A percentile compares a stretch with the other conserved stretches of the same genome.
Conservation (phyloP, 495 filamentous ascomycete genomes). For the Beverwykella pulmonaria region DNA sequence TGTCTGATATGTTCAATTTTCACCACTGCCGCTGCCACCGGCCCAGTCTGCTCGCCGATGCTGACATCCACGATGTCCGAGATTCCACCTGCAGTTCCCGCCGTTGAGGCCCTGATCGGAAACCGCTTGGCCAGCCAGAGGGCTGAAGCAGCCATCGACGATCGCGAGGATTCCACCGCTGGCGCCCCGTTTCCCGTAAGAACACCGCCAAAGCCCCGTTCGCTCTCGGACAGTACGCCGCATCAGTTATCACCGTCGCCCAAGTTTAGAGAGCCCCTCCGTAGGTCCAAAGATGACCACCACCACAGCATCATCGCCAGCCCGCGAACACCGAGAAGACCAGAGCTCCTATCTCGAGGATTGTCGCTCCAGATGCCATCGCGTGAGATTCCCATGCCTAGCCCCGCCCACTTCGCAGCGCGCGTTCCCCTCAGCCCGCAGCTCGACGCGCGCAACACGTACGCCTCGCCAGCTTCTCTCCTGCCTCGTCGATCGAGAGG, state of each 20-base stretch:
- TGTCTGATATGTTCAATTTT: slow-evolving; percentile 11
- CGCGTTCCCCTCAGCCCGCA: slow-evolving; percentile 81
- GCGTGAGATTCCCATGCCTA: slow-evolving; percentile 54
- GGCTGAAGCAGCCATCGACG: slow-evolving; percentile 10
- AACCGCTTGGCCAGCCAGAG: slow-evolving; percentile 24
- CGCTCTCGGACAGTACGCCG: slow-evolving; percentile 49
- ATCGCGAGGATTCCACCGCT: slow-evolving; percentile 10
- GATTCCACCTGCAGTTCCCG: slow-evolving; percentile 2
- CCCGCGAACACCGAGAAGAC: slow-evolving; percentile 65
- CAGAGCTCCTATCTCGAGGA: slow-evolving; percentile 60
- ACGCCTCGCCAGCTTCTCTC: slow-evolving; percentile 80
- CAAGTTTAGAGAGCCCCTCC: slow-evolving; percentile 61
- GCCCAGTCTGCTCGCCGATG: not conserved
- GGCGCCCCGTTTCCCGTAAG: slow-evolving; percentile 9
- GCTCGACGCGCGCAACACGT: slow-evolving; percentile 77
- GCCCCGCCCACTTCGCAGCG: slow-evolving; percentile 60
- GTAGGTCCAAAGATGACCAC: slow-evolving; percentile 79
- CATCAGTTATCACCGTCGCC: slow-evolving; percentile 65
- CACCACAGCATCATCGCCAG: slow-evolving; percentile 62
- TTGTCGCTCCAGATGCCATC: slow-evolving; percentile 76
- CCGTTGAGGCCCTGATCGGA: slow-evolving; percentile 34
- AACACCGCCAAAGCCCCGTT: slow-evolving; percentile 42
- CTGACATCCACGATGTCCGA: slow-evolving; percentile 1
- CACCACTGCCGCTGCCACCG: not conserved
- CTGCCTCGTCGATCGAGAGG: slow-evolving; percentile 85